Evolutionary conservation across 2,329 filamentous ascomycete genomes (phyloP).

Genomic region (Dothidotthia symphoricarpi): DNA sequence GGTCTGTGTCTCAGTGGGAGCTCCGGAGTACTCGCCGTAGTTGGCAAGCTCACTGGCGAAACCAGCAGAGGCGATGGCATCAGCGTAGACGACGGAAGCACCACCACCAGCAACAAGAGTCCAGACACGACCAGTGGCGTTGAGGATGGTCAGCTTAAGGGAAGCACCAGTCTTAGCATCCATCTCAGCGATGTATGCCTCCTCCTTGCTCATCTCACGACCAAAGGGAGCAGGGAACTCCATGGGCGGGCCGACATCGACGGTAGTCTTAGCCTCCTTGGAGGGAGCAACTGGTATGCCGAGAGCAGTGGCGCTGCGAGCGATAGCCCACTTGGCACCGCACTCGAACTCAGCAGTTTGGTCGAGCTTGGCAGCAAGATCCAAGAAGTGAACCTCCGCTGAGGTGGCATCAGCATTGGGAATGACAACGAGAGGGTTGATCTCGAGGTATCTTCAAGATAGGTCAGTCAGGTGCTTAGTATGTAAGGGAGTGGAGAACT

Average conservation of each 20-base stretch:
- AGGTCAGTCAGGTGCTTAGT: constrained; percentile 13
- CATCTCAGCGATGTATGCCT: constrained; percentile 97
- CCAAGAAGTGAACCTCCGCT: constrained; percentile 94
- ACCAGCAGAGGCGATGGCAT: constrained; percentile 94
- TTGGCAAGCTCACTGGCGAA: constrained; percentile 97
- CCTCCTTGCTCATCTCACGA: constrained; percentile 97
- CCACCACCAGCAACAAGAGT: constrained; percentile 98
- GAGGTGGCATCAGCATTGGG: constrained; percentile 90
- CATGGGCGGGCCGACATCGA: constrained; percentile 96
- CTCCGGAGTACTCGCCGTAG: constrained; percentile 99
- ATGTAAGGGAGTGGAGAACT: constrained; percentile 13
- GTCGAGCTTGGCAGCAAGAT: constrained; percentile 97
- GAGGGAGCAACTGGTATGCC: constrained; percentile 67
- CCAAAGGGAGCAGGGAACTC: constrained; percentile 99
- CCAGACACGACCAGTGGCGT: constrained; percentile 90
- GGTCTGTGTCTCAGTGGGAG: constrained; percentile 96
- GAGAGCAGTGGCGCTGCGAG: constrained; percentile 83
- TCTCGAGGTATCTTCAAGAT: constrained; percentile 75
- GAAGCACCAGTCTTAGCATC: constrained; percentile 99
- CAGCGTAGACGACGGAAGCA: constrained; percentile 98
- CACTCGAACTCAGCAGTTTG: constrained; percentile 99
- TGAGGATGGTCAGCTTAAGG: constrained; percentile 95
- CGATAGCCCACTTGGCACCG: constrained; percentile 97
- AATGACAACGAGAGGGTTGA: constrained; percentile 98
- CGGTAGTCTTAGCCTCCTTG: constrained; percentile 73